These are phyloP conservation scores for Magnaporthiopsis poae DNA, from an alignment of 2,329 filamentous ascomycete genomes.

Conservation along the genomic window DNA sequence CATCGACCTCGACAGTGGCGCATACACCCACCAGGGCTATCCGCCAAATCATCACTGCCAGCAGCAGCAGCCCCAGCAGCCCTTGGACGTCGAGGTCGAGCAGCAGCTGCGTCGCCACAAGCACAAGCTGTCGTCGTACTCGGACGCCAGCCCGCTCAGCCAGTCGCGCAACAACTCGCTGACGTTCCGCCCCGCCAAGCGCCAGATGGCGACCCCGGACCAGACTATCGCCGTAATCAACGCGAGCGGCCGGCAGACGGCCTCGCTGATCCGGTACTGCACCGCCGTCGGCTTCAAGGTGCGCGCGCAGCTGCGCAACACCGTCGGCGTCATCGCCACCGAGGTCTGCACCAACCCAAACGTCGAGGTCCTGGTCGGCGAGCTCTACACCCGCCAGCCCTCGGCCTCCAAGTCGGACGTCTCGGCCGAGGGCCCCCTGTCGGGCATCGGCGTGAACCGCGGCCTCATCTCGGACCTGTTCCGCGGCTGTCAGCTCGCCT, in stretches of 20 bases:
- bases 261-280: slow-evolving; percentile 87
- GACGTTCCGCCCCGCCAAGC: slow-evolving; percentile 51
- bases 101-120: slow-evolving; percentile 37
- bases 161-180: slow-evolving; percentile 48
- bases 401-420: slow-evolving; percentile 47
- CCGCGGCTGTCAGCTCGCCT: slow-evolving; percentile 74
- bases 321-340: slow-evolving; percentile 76
- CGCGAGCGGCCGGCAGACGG: slow-evolving; percentile 87
- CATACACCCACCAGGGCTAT: slow-evolving; percentile 4
- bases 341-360: slow-evolving; percentile 76
- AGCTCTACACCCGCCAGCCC: slow-evolving; percentile 49
- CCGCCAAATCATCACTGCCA: not conserved
- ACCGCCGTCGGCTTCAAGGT: slow-evolving; percentile 89
- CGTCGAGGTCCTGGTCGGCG: slow-evolving; percentile 54
- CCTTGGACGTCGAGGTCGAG: slow-evolving; percentile 10
- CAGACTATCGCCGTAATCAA: slow-evolving; percentile 94
- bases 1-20: slow-evolving; percentile 6
- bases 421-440: slow-evolving; percentile 55
- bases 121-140: slow-evolving; percentile 53
- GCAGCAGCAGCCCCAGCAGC: slow-evolving; percentile 9
- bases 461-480: slow-evolving; percentile 69
- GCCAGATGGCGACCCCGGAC: slow-evolving; percentile 48
- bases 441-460: slow-evolving; percentile 59
- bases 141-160: slow-evolving; percentile 46
- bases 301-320: slow-evolving; percentile 79